Evolutionary conservation across 2,329 filamentous ascomycete species (phyloP).

Genomic region (Hypocrella siamensis): DNA sequence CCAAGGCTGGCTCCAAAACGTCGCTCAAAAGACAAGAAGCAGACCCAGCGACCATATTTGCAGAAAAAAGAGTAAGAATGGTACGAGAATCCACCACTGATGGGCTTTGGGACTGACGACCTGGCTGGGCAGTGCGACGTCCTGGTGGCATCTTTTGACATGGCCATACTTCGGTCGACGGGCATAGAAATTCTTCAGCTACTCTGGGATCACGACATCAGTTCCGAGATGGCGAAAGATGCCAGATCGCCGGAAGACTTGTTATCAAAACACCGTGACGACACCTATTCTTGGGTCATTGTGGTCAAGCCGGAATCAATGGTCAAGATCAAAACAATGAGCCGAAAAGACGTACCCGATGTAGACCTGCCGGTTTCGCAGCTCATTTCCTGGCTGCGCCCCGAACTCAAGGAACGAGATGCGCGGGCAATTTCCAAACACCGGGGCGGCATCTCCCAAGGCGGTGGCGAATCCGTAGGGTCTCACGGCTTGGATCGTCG

Average conservation of each 20-base stretch:
- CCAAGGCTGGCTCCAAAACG: conserved; percentile 35
- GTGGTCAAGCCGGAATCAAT: conserved; percentile 66
- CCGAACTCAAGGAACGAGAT: conserved; percentile 68
- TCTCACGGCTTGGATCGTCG: conserved; percentile 14
- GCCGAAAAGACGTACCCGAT: conserved; percentile 59
- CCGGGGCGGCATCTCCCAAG: conserved; percentile 13
- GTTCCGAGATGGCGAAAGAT: conserved; percentile 73
- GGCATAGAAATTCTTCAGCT: conserved; percentile 64
- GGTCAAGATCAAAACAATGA: conserved; percentile 67
- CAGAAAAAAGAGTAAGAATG: conserved; percentile 47
- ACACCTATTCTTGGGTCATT: conserved; percentile 72
- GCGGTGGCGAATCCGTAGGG: conserved; percentile 13
- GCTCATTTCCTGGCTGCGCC: conserved; percentile 64
- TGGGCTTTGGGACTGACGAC: background rate
- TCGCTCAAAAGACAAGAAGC: conserved; percentile 58
- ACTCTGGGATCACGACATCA: conserved; percentile 74
- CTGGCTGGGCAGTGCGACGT: conserved; percentile 55
- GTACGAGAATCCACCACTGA: conserved; percentile 4
- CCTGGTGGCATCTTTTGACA: conserved; percentile 76
- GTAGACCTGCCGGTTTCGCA: conserved; percentile 60
- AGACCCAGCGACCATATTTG: conserved; percentile 44
- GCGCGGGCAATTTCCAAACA: conserved; percentile 37
- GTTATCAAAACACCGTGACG: conserved; percentile 58
- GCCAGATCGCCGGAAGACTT: conserved; percentile 67
- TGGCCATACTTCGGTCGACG: conserved; percentile 54